Percentiles rank a stretch among this genome's conserved stretches.
Conservation (phyloP, 371 early-diverging fungal species). For the Saksenaea vasiformis region DNA sequence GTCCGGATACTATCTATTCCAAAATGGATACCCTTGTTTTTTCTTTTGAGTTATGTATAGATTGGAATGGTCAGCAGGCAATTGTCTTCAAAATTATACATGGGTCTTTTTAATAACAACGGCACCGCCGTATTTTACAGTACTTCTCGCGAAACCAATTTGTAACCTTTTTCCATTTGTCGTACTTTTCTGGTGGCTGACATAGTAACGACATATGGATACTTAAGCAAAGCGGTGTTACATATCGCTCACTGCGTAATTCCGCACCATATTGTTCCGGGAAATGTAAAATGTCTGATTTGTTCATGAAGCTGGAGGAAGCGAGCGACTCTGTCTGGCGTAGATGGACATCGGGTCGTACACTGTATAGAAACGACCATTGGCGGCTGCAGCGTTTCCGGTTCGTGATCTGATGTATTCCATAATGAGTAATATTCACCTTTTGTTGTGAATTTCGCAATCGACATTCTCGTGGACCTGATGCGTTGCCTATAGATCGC, state of each 20-base stretch:
- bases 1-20: too few species aligned
- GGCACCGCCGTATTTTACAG: neutral
- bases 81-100: neutral
- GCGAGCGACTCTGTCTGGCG: neutral
- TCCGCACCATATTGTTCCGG: neutral
- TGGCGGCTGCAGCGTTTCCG: neutral
- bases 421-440: neutral
- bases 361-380: neutral
- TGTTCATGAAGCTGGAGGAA: neutral
- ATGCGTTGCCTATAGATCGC: neutral
- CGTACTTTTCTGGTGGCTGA: neutral
- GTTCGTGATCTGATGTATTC: neutral
- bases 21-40: too few species aligned
- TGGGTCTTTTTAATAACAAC: neutral
- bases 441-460: neutral
- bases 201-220: constrained; percentile 5
- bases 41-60: too few species aligned
- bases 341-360: neutral
- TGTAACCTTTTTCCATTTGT: neutral
- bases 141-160: neutral
- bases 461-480: neutral
- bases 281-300: neutral
- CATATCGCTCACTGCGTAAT: neutral
- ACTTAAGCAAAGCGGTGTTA: constrained; percentile 6
- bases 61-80: neutral